These are phyloP conservation scores for Achaetomiella virescens DNA, from an alignment of 495 filamentous ascomycete species.

Conservation along the genomic window DNA sequence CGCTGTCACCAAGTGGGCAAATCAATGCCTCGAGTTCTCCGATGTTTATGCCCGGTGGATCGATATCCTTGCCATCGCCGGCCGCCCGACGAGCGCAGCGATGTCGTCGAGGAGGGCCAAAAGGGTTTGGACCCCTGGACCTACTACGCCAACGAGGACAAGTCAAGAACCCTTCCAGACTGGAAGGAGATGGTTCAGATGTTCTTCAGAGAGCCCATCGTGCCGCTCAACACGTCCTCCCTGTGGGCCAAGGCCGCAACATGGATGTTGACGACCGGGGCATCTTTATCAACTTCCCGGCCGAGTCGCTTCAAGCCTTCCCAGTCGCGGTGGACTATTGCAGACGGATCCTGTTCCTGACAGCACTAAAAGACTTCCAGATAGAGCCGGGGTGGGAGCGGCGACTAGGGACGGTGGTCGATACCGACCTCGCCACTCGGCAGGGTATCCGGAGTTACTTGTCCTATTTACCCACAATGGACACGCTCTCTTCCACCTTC, in stretches of 20 bases:
- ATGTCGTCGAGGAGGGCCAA: constrained; percentile 82
- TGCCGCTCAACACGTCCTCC: constrained; percentile 17
- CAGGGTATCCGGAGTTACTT: constrained; percentile 49
- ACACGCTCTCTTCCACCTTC: constrained; percentile 34
- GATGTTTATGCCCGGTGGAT: constrained; percentile 83
- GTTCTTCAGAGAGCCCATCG: constrained; percentile 40
- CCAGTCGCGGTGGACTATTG: constrained; percentile 62
- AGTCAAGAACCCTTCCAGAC: constrained; percentile 34
- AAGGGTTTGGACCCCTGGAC: constrained; percentile 67
- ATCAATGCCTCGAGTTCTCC: constrained; percentile 74
- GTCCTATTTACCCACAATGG: constrained; percentile 17
- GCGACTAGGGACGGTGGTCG: constrained; percentile 62
- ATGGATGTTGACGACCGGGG: constrained; percentile 33
- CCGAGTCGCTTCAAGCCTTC: constrained; percentile 48
- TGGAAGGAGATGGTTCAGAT: constrained; percentile 41
- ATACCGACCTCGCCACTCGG: constrained; percentile 57
- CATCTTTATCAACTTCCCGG: constrained; percentile 38
- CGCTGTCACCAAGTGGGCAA: constrained; percentile 81
- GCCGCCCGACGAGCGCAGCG: constrained; percentile 60
- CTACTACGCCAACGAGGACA: constrained; percentile 36
- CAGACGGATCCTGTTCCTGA: constrained; percentile 64
- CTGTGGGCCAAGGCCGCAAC: neutral
- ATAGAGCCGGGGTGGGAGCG: constrained; percentile 82
- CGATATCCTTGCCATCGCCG: constrained; percentile 70
- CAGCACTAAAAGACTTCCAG: constrained; percentile 57